These are phyloP conservation scores for Salix brachista DNA, from an alignment of 345 rosid genomes.

Conservation along the genomic window DNA sequence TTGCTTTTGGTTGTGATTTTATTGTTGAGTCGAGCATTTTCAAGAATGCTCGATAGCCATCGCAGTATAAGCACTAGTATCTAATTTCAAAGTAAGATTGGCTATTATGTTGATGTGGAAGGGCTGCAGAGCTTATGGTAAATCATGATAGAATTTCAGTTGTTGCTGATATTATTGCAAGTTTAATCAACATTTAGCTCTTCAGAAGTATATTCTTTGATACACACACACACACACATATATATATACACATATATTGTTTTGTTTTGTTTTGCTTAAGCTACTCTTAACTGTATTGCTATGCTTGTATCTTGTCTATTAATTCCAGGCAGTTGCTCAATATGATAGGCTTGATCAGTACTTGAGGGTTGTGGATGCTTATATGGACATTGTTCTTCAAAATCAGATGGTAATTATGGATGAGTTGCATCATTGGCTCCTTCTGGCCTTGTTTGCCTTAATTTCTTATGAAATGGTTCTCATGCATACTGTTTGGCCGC, in stretches of 20 bases:
- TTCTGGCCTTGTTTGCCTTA: background rate
- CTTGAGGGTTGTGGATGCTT: constrained; percentile 75
- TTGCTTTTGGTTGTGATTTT: too few species aligned
- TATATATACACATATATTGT: too few species aligned
- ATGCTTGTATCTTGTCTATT: background rate
- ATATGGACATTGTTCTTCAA: constrained; percentile 69
- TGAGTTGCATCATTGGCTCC: background rate
- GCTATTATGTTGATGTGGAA: background rate
- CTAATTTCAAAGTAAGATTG: background rate
- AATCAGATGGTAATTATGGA: constrained; percentile 57
- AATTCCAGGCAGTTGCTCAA: constrained; percentile 49
- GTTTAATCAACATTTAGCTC: constrained; percentile 1
- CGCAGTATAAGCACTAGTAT: too few species aligned
- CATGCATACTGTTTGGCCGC: background rate
- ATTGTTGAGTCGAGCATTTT: too few species aligned
- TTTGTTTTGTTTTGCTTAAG: background rate
- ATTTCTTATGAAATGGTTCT: background rate
- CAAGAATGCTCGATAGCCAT: too few species aligned
- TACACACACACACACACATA: too few species aligned
- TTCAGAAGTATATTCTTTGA: too few species aligned
- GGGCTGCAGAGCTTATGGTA: background rate
- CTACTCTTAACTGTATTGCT: background rate
- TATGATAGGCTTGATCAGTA: constrained; percentile 60
- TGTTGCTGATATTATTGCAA: background rate
- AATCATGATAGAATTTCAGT: background rate